These are phyloP conservation scores for Chrysosporium queenslandicum DNA, from an alignment of 2,329 filamentous ascomycete species.

Conservation along the genomic window DNA sequence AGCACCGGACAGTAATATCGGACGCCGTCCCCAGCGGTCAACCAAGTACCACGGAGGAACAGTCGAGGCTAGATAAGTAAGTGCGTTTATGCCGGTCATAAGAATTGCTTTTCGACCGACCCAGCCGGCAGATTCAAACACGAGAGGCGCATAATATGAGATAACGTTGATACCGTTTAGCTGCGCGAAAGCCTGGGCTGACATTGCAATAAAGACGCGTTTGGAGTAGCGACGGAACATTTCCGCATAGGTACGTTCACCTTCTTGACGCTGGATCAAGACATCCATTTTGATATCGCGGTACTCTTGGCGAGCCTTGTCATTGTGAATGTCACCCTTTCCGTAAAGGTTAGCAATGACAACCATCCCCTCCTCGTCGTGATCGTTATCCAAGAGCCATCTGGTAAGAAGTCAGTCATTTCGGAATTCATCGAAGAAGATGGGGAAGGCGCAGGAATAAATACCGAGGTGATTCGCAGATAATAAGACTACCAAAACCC, in stretches of 20 bases:
- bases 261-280: constrained; percentile 83
- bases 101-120: constrained; percentile 77
- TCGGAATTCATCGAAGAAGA: not conserved
- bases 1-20: constrained; percentile 82
- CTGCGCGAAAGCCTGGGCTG: constrained; percentile 87
- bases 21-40: constrained; percentile 78
- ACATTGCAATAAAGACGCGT: constrained; percentile 97
- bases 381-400: constrained; percentile 95
- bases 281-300: constrained; percentile 99
- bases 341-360: constrained; percentile 97
- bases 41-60: constrained; percentile 96
- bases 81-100: constrained; percentile 94
- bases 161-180: constrained; percentile 99
- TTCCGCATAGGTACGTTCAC: constrained; percentile 78
- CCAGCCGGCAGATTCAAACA: constrained; percentile 98
- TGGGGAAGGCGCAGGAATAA: constrained; percentile 15
- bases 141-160: constrained; percentile 92
- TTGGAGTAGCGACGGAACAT: constrained; percentile 93
- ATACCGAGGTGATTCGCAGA: constrained; percentile 91
- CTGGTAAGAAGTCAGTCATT: constrained; percentile 39
- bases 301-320: constrained; percentile 88
- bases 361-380: constrained; percentile 95
- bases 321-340: constrained; percentile 85
- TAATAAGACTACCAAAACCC: constrained; percentile 75
- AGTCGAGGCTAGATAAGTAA: constrained; percentile 83